Evolutionary conservation across 768 basidiomycete species (phyloP).

Genomic region (Rhizopogon vinicolor): DNA sequence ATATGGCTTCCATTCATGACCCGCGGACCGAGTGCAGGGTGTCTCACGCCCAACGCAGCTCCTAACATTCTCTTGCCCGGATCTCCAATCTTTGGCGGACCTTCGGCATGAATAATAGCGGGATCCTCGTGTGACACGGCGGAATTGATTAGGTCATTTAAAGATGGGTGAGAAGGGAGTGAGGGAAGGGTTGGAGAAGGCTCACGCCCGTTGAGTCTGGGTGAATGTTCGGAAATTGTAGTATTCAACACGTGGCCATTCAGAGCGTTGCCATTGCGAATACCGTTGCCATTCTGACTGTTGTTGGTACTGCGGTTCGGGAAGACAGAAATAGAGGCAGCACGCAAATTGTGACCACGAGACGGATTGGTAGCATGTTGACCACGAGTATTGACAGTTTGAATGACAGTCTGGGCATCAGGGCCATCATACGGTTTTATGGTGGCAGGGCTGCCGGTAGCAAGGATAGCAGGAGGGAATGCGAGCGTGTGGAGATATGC

Average conservation of each 20-base stretch:
- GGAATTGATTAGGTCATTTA: slow-evolving; percentile 81
- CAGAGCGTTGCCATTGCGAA: slow-evolving; percentile 25
- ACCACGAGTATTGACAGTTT: slow-evolving; percentile 73
- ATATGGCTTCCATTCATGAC: slow-evolving; percentile 37
- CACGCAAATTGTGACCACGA: slow-evolving; percentile 68
- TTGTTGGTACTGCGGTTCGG: slow-evolving; percentile 45
- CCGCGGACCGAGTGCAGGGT: slow-evolving; percentile 67
- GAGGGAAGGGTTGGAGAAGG: slow-evolving; percentile 80
- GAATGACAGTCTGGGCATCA: slow-evolving; percentile 84
- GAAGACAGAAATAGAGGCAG: slow-evolving; percentile 62
- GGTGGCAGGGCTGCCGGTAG: slow-evolving; percentile 46
- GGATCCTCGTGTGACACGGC: slow-evolving; percentile 58
- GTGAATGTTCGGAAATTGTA: slow-evolving; percentile 49
- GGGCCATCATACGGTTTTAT: slow-evolving; percentile 94
- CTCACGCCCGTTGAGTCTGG: slow-evolving; percentile 48
- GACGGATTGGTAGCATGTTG: slow-evolving; percentile 57
- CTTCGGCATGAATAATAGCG: slow-evolving; percentile 49
- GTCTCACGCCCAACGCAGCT: slow-evolving; percentile 78
- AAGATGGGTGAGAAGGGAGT: slow-evolving; percentile 77
- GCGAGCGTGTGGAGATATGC: slow-evolving; percentile 91
- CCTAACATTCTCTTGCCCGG: slow-evolving; percentile 89
- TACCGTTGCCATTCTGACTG: slow-evolving; percentile 27
- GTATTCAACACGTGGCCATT: slow-evolving; percentile 35
- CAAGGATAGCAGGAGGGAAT: slow-evolving; percentile 68
- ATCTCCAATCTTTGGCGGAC: slow-evolving; percentile 83